Base-by-base conservation (phyloP, 495 filamentous ascomycete genomes). In the Aspergillus carlsbadensis region DNA sequence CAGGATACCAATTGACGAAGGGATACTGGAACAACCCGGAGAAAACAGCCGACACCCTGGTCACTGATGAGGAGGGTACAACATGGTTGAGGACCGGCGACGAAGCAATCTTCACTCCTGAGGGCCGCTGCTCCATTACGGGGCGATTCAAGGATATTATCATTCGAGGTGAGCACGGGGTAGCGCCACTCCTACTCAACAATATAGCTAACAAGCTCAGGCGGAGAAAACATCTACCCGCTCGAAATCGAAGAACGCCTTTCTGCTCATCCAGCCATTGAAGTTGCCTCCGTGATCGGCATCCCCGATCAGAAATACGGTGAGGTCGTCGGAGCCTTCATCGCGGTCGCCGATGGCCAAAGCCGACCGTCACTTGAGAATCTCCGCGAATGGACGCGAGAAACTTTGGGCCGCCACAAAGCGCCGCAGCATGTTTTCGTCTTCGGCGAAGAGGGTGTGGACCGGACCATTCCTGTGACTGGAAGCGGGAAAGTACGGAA, bases 141-240 rank as follows among this genome's bases (percentile, higher is more conserved):
- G 83, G 84, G 10, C 70, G 91, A 13, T 89, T 95, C 62, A 96
- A 95, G 71, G 91, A 96, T 57, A 73, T 95, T 42, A 88, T 96
- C 57, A 95, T 95, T 57, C 79, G 88, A 26, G 92, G 87, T 52
- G 57, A 47, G 62, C 51, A 8, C 44, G 13, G 41, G 20, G 41
- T 15, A 17, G 24, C 36, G 2, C 33, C 5, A 46, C 34, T 13
- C 26, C 35, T 5, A 11, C 10, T 17, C 24, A 44, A 53, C 26
- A 52, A 29, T 43, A 50, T 34, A 41, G 6, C n/a, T 8, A 24
- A 11, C 10, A 43, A 21, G 43, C 17, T 41, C 11, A 74, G 71
- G 72, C 40, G 91, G 91, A 6, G 90, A 96, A 71, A 96, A 96
- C 66, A 87, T 89, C 56, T 87, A 87, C 59, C 87, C 87, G 2